Percentiles rank a stretch among this genome's conserved stretches.
Evolutionary conservation across 768 basidiomycete genomes (phyloP).

Genomic region (Chalciporus sphaerocephalus): DNA sequence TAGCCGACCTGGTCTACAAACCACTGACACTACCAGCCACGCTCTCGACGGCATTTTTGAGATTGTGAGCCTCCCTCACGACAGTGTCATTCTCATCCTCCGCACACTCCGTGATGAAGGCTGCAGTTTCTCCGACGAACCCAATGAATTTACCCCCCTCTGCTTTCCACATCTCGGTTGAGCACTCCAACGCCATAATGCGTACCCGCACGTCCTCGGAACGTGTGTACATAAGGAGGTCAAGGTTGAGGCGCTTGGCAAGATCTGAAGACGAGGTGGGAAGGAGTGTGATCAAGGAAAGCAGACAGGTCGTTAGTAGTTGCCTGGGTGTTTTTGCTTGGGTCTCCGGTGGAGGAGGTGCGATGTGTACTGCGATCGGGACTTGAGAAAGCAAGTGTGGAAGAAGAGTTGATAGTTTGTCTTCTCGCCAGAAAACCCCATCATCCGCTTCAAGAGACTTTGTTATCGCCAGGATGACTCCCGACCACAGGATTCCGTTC

Average conservation of each 20-base stretch:
- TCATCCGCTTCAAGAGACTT: conserved; percentile 78
- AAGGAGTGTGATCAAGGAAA: conserved; percentile 14
- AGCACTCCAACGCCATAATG: conserved; percentile 62
- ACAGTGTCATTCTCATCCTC: conserved; percentile 88
- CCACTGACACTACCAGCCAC: conserved; percentile 56
- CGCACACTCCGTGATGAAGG: conserved; percentile 81
- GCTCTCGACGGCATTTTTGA: conserved; percentile 69
- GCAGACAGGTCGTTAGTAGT: conserved; percentile 14
- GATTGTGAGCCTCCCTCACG: conserved; percentile 58
- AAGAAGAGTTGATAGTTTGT: conserved; percentile 63
- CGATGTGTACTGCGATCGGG: conserved; percentile 40
- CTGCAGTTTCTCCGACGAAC: conserved; percentile 74
- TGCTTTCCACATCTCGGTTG: conserved; percentile 69
- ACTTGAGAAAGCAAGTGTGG: conserved; percentile 64
- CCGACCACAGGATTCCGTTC: conserved; percentile 55
- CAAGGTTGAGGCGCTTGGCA: conserved; percentile 78
- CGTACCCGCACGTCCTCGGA: conserved; percentile 73
- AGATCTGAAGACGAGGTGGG: conserved; percentile 30
- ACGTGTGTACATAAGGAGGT: conserved; percentile 84
- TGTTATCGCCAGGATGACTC: conserved; percentile 55
- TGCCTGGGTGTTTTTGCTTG: conserved; percentile 5
- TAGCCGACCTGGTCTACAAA: conserved; percentile 12
- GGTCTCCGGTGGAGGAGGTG: conserved; percentile 1
- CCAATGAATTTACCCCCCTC: conserved; percentile 69
- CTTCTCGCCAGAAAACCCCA: conserved; percentile 87